Evolutionary conservation across 2,329 filamentous ascomycete genomes (phyloP), one percentile per base, ranked within the genome.

Genomic region (Monosporascus sp.): DNA sequence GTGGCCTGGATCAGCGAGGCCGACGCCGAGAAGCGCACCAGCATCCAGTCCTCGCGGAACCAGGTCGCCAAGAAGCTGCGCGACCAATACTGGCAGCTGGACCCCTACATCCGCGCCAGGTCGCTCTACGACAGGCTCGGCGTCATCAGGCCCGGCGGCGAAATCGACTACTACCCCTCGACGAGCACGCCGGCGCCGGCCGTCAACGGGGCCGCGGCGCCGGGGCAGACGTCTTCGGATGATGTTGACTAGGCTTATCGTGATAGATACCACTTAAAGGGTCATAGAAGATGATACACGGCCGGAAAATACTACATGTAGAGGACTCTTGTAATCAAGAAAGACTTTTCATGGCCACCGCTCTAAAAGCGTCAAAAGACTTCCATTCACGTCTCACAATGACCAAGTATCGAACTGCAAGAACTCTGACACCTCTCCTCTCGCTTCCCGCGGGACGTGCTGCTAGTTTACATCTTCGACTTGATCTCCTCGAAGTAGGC

Each of bases 61-160:
- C 72, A 74, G 3, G 64, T 94, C 27, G 86, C 88, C 2, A 77
- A 77, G 49, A 73, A 81, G 57, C 67, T 97, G 61, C 79, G 79
- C 56, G 77, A 80, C 48, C 89, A 89, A 61, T 99, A 97, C 74
- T 99, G 94, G 93, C 78, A 80, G 39, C 71, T 97, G 50, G 94
- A 99, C 72, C 90, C 90, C 0, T 96, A 93, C 68, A 69, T 97
- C 31, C 79, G 94, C 39, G 90, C 92, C 14, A 80, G 87, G 64
- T 88, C 86, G n/a, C 72, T 90, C 56, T 97, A 96, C 63, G 94
- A 99, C 69, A 82, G 94, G 55, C 80, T 79, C 14, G 89, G 91
- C 1, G 74, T 94, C 55, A 77, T 97, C 46, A 74, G 81, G 55
- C 72, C 77, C 1, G 83, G 77, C 11, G 92, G 91, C 1, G 79